Conservation (phyloP, 108 stramenopile species). For the Pelagomonas calceolata region DNA sequence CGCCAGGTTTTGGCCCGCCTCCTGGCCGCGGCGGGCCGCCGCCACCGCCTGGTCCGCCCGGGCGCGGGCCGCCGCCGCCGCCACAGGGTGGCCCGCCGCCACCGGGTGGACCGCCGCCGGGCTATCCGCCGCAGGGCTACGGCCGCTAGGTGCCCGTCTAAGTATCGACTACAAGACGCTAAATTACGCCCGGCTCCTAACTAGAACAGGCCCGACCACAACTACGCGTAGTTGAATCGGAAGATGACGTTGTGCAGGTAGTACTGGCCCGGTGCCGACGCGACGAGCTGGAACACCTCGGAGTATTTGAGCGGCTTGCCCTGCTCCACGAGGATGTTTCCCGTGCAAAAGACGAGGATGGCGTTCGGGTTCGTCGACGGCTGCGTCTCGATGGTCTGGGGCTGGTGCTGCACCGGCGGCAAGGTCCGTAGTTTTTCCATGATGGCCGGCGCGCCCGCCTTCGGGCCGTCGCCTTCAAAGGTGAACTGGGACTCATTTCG, state of each 20-base stretch:
- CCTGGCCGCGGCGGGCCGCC: too few relatives aligned
- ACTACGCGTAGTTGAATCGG: slow-evolving; percentile 79
- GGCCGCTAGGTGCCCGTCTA: too few relatives aligned
- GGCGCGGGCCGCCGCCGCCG: too few relatives aligned
- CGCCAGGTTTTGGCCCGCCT: too few relatives aligned
- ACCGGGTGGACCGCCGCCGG: too few relatives aligned
- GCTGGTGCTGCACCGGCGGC: slow-evolving; percentile 29
- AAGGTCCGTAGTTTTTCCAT: slow-evolving; percentile 41
- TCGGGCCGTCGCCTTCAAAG: slow-evolving; percentile 67
- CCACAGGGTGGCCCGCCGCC: too few relatives aligned
- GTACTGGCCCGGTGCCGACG: slow-evolving; percentile 66
- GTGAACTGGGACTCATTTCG: slow-evolving; percentile 54
- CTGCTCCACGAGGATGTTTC: slow-evolving; percentile 57
- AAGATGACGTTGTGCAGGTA: slow-evolving; percentile 87
- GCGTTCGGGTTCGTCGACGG: slow-evolving; percentile 47
- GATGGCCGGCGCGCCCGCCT: slow-evolving; percentile 45
- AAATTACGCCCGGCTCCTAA: too few relatives aligned
- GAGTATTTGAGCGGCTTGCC: slow-evolving; percentile 89
- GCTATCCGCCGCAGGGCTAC: too few relatives aligned
- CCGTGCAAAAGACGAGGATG: slow-evolving; percentile 74
- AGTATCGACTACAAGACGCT: too few relatives aligned
- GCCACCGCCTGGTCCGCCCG: too few relatives aligned
- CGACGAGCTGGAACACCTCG: slow-evolving; percentile 79
- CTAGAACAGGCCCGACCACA: too few relatives aligned
- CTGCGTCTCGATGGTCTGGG: slow-evolving; percentile 75